Percentiles rank a stretch among this genome's conserved stretches.
These are phyloP conservation scores for Puccinia triticina DNA, from an alignment of 1,284 basidiomycete species.

Conservation along the genomic window DNA sequence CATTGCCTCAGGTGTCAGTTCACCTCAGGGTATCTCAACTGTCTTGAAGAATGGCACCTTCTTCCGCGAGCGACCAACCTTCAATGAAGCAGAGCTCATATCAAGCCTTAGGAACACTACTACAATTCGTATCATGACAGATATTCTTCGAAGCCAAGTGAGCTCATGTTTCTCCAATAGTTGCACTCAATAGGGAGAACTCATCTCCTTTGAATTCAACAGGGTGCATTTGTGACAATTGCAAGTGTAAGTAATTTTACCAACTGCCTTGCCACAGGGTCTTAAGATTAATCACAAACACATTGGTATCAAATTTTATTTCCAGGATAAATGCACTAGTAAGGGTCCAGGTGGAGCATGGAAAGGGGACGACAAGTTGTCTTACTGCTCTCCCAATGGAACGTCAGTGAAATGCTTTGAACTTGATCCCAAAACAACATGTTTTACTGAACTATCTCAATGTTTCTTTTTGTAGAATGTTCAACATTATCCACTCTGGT, in stretches of 20 bases:
- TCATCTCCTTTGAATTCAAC: not conserved
- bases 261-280: not conserved
- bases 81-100: slow-evolving; percentile 23
- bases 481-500: slow-evolving; percentile 33
- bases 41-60: slow-evolving; percentile 42
- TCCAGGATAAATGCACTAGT: slow-evolving; percentile 35
- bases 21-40: slow-evolving; percentile 22
- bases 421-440: not conserved
- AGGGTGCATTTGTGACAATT: slow-evolving; percentile 44
- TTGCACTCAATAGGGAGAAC: not conserved
- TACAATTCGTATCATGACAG: slow-evolving; percentile 40
- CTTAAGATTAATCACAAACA: not conserved
- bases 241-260: slow-evolving; percentile 41
- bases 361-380: slow-evolving; percentile 14
- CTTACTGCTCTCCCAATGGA: slow-evolving; percentile 39
- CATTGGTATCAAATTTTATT: not conserved
- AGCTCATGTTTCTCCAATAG: not conserved
- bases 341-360: slow-evolving; percentile 45
- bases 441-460: not conserved
- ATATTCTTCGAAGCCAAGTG: slow-evolving; percentile 43
- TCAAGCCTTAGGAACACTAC: slow-evolving; percentile 34
- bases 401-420: not conserved
- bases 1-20: slow-evolving; percentile 43
- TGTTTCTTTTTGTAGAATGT: slow-evolving; percentile 16
- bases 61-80: slow-evolving; percentile 23